Evolutionary conservation across 371 early-diverging fungal genomes (phyloP).

Genomic region (Mycotypha africana): DNA sequence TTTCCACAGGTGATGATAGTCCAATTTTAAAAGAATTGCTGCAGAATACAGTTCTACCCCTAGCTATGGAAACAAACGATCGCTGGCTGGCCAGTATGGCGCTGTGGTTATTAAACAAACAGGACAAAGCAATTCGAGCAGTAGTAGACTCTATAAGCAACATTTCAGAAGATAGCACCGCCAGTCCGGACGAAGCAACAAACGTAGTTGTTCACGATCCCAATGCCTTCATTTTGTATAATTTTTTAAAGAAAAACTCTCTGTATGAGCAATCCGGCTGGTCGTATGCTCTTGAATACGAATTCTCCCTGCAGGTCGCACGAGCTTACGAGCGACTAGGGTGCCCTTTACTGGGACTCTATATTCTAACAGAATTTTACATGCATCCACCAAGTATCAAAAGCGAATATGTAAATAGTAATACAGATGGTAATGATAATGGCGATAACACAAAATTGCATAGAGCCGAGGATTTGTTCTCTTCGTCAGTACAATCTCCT

Average conservation of each 20-base stretch:
- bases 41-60: constrained; percentile 32
- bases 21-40: constrained; percentile 55
- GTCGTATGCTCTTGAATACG: constrained; percentile 38
- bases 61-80: constrained; percentile 47
- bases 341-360: constrained; percentile 67
- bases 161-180: constrained; percentile 12
- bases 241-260: constrained; percentile 51
- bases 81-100: constrained; percentile 73
- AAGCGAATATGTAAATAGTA: neutral
- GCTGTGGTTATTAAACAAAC: constrained; percentile 59
- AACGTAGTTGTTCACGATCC: constrained; percentile 66
- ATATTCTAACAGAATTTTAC: constrained; percentile 41
- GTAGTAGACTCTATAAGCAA: constrained; percentile 42
- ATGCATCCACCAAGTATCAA: constrained; percentile 16
- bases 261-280: constrained; percentile 15
- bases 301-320: constrained; percentile 55
- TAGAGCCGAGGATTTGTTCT: constrained; percentile 6
- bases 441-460: too few species aligned
- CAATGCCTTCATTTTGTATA: constrained; percentile 71
- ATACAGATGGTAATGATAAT: too few species aligned
- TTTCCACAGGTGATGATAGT: constrained; percentile 52
- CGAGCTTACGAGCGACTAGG: constrained; percentile 73
- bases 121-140: constrained; percentile 60
- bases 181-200: too few species aligned
- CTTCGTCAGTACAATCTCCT: constrained; percentile 4